These are phyloP conservation scores for Barnettozyma siamensis DNA, from an alignment of 805 yeast genomes.

Conservation along the genomic window DNA sequence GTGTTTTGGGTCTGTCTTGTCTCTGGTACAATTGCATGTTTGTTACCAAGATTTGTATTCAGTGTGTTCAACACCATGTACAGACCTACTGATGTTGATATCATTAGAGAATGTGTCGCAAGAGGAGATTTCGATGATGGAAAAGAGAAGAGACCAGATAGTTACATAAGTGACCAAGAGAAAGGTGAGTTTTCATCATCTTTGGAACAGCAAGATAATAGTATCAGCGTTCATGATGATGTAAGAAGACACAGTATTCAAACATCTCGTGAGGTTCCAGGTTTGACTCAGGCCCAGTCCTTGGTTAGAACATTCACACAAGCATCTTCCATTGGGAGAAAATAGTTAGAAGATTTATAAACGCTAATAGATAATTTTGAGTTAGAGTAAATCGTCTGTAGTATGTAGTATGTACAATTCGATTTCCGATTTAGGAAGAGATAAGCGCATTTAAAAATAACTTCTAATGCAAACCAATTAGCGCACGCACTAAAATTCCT, in stretches of 20 bases:
- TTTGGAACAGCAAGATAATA: slow-evolving; percentile 1
- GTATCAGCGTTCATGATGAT: not conserved
- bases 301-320: slow-evolving; percentile 11
- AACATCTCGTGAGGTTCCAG: slow-evolving; percentile 12
- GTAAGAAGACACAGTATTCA: slow-evolving; percentile 6
- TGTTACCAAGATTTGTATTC: slow-evolving; percentile 60
- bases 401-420: too few relatives aligned
- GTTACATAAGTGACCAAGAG: slow-evolving; percentile 28
- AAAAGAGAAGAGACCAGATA: slow-evolving; percentile 40
- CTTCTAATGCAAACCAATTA: too few relatives aligned
- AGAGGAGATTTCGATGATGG: slow-evolving; percentile 46
- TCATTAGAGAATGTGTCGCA: slow-evolving; percentile 65
- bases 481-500: too few relatives aligned
- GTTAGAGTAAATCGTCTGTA: too few relatives aligned
- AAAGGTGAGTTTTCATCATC: slow-evolving; percentile 10
- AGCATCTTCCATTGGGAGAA: slow-evolving; percentile 4
- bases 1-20: slow-evolving; percentile 62
- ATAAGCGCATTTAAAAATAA: not conserved
- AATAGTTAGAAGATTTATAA: too few relatives aligned
- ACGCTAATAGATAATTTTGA: too few relatives aligned
- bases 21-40: slow-evolving; percentile 53
- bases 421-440: not conserved
- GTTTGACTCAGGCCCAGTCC: slow-evolving; percentile 10
- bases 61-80: slow-evolving; percentile 46
- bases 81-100: slow-evolving; percentile 63